phyloP scores from a whole-genome alignment of 129 eudicot genomes.

The Rutidosis leptorrhynchoides region DNA sequence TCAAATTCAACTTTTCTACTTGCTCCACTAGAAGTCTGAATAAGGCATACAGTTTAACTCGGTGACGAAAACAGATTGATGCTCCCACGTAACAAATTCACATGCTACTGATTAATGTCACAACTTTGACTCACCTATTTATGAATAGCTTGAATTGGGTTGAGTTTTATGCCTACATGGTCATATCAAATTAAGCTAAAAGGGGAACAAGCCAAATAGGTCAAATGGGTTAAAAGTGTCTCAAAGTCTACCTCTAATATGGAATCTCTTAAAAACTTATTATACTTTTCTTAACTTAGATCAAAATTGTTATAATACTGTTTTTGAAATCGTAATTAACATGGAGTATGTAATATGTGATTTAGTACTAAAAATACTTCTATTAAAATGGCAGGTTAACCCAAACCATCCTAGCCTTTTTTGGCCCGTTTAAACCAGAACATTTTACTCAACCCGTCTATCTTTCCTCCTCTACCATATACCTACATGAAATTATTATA shows the following conservation, averaged over 20 bases:
- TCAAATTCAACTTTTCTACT: slow-evolving; percentile 62
- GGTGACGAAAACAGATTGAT: neutral
- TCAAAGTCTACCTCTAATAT: neutral
- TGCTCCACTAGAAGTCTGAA: slow-evolving; percentile 77
- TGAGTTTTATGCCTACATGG: neutral
- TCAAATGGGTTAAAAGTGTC: neutral
- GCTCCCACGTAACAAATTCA: slow-evolving; percentile 1
- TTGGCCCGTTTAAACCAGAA: neutral
- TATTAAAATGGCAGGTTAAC: neutral
- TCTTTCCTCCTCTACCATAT: slow-evolving; percentile 9
- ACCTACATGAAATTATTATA: neutral
- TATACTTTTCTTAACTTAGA: neutral
- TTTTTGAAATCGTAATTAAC: neutral
- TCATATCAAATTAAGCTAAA: neutral
- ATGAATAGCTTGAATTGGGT: neutral
- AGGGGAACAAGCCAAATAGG: neutral
- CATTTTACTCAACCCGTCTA: neutral
- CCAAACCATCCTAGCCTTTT: neutral
- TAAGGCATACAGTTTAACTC: neutral
- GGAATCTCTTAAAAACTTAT: neutral
- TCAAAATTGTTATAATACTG: neutral
- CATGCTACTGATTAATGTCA: neutral
- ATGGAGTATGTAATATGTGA: no score
- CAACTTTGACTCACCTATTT: neutral
- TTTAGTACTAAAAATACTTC: neutral